Conservation (phyloP, 169 alveolate species). For the Theileria parva region DNA sequence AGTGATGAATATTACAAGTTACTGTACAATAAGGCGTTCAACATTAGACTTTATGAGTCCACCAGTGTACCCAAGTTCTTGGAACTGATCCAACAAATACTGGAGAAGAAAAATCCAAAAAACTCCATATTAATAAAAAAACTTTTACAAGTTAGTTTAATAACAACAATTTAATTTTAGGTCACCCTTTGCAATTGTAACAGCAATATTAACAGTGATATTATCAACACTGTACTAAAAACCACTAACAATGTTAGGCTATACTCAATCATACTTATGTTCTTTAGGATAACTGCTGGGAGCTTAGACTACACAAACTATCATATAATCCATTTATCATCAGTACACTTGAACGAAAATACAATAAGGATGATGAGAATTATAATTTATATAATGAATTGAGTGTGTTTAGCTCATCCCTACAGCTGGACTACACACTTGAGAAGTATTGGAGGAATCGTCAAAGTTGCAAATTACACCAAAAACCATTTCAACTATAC, state of each 20-base stretch:
- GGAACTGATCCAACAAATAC: slow-evolving; percentile 14
- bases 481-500: slow-evolving; percentile 45
- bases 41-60: slow-evolving; percentile 49
- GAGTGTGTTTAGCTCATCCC: slow-evolving; percentile 39
- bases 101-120: slow-evolving; percentile 4
- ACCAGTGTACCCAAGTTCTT: slow-evolving; percentile 17
- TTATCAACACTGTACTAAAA: neutral
- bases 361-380: neutral
- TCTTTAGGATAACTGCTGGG: slow-evolving; percentile 18
- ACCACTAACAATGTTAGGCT: neutral
- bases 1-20: slow-evolving; percentile 1
- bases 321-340: slow-evolving; percentile 20
- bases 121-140: neutral
- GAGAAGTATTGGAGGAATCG: slow-evolving; percentile 47
- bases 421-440: slow-evolving; percentile 38
- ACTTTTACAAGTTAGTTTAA: neutral
- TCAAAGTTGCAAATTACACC: slow-evolving; percentile 39
- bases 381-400: slow-evolving; percentile 35
- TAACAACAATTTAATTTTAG: neutral
- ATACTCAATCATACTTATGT: neutral
- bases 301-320: neutral
- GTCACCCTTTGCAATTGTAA: neutral
- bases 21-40: slow-evolving; percentile 7
- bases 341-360: neutral
- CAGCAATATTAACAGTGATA: neutral